Conservation (phyloP, 2,329 filamentous ascomycete species). For the Diaporthe longicolla region DNA sequence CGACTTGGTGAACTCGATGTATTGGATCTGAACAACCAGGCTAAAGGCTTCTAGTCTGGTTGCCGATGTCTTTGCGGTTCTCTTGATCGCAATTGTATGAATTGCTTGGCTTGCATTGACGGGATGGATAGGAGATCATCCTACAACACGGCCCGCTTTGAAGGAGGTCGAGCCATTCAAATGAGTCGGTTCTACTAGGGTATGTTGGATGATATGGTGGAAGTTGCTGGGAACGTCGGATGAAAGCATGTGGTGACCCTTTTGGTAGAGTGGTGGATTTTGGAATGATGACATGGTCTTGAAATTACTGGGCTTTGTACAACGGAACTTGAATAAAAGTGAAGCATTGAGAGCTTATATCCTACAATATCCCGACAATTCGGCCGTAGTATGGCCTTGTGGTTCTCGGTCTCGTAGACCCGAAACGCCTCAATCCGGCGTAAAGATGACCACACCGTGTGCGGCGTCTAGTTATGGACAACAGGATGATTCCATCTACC, state of each 20-base stretch:
- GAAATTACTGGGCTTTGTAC: neutral
- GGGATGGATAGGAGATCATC: neutral
- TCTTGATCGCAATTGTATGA: neutral
- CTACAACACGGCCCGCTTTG: neutral
- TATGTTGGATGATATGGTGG: neutral
- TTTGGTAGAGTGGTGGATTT: too few species aligned
- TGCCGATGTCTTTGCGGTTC: neutral
- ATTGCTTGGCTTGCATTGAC: neutral
- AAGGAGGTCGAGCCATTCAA: neutral
- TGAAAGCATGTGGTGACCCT: neutral
- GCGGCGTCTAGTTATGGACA: neutral
- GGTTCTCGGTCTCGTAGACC: neutral
- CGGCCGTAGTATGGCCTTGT: neutral
- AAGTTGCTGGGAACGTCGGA: neutral
- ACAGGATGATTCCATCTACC: neutral
- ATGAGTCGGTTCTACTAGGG: neutral
- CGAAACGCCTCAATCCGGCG: neutral
- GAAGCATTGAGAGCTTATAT: neutral
- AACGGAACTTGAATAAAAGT: neutral
- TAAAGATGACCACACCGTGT: too few species aligned
- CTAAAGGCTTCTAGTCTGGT: neutral
- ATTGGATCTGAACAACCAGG: slow-evolving; percentile 64
- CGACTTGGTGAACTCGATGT: slow-evolving; percentile 65
- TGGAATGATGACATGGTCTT: neutral
- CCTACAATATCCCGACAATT: neutral